Evolutionary conservation across 2,329 filamentous ascomycete species (phyloP).

Genomic region (Byssothecium circinans): DNA sequence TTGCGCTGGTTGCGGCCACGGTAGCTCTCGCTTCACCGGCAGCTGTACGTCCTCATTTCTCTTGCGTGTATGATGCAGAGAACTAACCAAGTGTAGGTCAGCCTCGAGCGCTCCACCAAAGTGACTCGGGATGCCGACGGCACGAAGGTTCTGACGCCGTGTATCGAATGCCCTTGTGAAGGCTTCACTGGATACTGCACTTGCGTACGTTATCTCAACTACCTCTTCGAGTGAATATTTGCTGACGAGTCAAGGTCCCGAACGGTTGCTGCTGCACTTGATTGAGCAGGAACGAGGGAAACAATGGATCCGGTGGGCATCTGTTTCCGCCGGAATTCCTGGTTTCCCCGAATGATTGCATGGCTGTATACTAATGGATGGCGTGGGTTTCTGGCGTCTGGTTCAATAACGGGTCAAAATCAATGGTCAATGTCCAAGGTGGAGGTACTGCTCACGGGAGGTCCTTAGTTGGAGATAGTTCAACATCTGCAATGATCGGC

Average conservation of each 20-base stretch:
- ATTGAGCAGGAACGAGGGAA: not conserved
- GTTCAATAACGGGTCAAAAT: no score
- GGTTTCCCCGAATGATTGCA: no score
- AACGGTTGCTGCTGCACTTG: conserved; percentile 34
- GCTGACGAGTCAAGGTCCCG: conserved; percentile 22
- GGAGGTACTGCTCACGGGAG: no score
- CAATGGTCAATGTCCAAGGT: no score
- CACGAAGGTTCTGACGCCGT: conserved; percentile 11
- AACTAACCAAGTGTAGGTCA: conserved; percentile 16
- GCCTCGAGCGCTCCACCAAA: conserved; percentile 23
- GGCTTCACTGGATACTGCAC: conserved; percentile 22
- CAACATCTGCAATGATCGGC: no score
- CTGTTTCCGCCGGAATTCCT: no score
- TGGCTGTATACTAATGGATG: no score
- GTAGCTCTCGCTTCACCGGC: conserved; percentile 28
- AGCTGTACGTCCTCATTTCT: conserved; percentile 16
- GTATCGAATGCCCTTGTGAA: conserved; percentile 30
- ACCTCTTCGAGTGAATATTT: not conserved
- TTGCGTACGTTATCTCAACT: conserved; percentile 23
- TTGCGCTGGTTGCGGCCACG: conserved; percentile 20
- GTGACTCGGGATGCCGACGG: conserved; percentile 16
- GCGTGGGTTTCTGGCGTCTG: no score
- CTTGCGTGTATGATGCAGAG: not conserved
- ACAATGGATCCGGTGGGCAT: no score
- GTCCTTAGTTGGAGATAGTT: no score